Conservation (phyloP, 75 land plant species). For the Pinus tabuliformis region DNA sequence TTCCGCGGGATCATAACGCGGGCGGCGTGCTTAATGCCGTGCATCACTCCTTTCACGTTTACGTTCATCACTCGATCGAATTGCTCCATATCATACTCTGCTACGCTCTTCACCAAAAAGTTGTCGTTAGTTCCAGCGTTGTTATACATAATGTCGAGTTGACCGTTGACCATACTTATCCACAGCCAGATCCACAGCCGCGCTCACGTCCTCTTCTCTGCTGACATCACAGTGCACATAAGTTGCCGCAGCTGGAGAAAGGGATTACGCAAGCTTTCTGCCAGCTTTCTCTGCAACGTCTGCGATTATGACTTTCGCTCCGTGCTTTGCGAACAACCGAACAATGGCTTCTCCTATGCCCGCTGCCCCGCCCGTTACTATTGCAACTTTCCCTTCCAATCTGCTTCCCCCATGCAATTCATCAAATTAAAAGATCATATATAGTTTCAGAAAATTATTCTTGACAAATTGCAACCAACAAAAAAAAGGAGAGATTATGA, state of each 20-base stretch:
- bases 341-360: constrained; percentile 59
- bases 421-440: too few relatives aligned
- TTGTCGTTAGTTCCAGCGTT: constrained; percentile 52
- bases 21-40: constrained; percentile 77
- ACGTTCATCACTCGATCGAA: constrained; percentile 52
- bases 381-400: constrained; percentile 53
- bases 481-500: too few relatives aligned
- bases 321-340: constrained; percentile 32
- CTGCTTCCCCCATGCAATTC: constrained; percentile 8
- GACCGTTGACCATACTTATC: constrained; percentile 36
- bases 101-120: constrained; percentile 17
- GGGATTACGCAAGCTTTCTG: not conserved
- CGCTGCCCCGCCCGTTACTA: constrained; percentile 62
- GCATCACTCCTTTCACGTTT: constrained; percentile 51
- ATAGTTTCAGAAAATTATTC: too few relatives aligned
- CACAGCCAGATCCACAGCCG: constrained; percentile 39
- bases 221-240: constrained; percentile 55
- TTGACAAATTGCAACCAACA: too few relatives aligned
- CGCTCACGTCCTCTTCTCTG: constrained; percentile 33
- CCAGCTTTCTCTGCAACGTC: constrained; percentile 19
- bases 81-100: constrained; percentile 34
- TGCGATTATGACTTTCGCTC: constrained; percentile 46
- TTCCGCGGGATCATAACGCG: constrained; percentile 55
- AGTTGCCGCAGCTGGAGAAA: not conserved
- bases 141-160: constrained; percentile 67